Evolutionary conservation across 306 rosid genomes (phyloP).

Genomic region (Rosa persica): DNA sequence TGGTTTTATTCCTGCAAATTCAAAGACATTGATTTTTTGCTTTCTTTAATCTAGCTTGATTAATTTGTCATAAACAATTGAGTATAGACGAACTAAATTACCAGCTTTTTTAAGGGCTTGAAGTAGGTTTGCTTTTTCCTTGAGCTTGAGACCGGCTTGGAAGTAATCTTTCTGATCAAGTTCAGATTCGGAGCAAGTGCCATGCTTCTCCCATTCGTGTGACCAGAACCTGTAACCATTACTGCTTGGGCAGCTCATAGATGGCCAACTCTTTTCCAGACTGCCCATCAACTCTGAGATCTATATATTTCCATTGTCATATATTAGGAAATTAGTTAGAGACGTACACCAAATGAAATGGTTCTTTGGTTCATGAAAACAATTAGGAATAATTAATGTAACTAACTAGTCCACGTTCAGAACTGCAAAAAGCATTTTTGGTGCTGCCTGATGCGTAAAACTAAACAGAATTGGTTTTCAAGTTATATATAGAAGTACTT

Average conservation of each 20-base stretch:
- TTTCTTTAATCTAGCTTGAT: too few relatives aligned
- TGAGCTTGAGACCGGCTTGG: slow-evolving; percentile 58
- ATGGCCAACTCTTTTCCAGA: slow-evolving; percentile 68
- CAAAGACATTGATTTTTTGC: not conserved
- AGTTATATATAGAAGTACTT: not conserved
- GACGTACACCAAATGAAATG: not conserved
- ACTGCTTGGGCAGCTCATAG: slow-evolving; percentile 88
- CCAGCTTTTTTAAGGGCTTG: slow-evolving; percentile 52
- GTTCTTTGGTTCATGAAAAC: too few relatives aligned
- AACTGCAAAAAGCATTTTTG: not conserved
- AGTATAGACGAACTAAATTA: slow-evolving; percentile 1
- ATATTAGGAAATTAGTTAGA: too few relatives aligned
- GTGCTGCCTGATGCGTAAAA: not conserved
- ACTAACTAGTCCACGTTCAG: too few relatives aligned
- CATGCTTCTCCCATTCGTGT: slow-evolving; percentile 93
- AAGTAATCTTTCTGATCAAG: slow-evolving; percentile 68
- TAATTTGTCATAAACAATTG: too few relatives aligned
- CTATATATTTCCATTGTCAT: slow-evolving; percentile 6
- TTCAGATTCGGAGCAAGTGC: slow-evolving; percentile 73
- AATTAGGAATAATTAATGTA: too few relatives aligned
- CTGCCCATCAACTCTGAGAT: slow-evolving; percentile 49
- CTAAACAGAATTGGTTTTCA: not conserved
- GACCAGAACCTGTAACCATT: slow-evolving; percentile 74
- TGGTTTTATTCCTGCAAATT: slow-evolving; percentile 55
- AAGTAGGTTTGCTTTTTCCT: slow-evolving; percentile 56